phyloP scores from a whole-genome alignment of 108 stramenopile species.

The Nannochloropsis gaditana region DNA sequence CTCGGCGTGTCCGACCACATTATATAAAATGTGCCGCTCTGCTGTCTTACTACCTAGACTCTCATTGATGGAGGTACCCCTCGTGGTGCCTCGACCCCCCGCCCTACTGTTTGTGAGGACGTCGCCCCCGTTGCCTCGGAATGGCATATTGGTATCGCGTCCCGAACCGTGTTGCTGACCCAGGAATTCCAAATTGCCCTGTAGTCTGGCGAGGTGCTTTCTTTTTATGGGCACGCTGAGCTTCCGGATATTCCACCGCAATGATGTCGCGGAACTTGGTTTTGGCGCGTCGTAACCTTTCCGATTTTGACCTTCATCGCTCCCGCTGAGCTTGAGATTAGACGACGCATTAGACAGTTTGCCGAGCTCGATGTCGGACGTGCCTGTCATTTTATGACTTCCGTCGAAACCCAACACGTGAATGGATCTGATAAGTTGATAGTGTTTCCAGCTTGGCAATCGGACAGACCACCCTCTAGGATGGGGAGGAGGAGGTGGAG shows the following conservation, averaged over 20 bases:
- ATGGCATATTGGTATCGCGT: background rate
- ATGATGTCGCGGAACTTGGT: background rate
- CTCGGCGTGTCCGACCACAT: slow-evolving; percentile 12
- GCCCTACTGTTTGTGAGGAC: background rate
- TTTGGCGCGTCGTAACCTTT: background rate
- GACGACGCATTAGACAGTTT: background rate
- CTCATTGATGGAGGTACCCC: background rate
- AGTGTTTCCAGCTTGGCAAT: too few relatives aligned
- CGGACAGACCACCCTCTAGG: too few relatives aligned
- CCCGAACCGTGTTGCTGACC: background rate
- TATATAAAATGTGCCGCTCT: slow-evolving; percentile 12
- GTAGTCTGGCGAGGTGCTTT: background rate
- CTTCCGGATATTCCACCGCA: slow-evolving; percentile 4
- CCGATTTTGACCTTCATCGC: background rate
- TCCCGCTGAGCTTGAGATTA: background rate
- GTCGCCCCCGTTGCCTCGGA: background rate
- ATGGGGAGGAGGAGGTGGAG: too few relatives aligned
- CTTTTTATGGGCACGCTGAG: background rate
- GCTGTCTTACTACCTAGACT: background rate
- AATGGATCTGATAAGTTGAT: too few relatives aligned
- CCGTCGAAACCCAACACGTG: too few relatives aligned
- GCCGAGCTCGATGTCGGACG: background rate
- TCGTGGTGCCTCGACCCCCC: background rate
- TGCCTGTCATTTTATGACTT: too few relatives aligned
- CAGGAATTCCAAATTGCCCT: slow-evolving; percentile 5